Evolutionary conservation across 768 basidiomycete genomes (phyloP).

Genomic region (Psilocybe cubensis): DNA sequence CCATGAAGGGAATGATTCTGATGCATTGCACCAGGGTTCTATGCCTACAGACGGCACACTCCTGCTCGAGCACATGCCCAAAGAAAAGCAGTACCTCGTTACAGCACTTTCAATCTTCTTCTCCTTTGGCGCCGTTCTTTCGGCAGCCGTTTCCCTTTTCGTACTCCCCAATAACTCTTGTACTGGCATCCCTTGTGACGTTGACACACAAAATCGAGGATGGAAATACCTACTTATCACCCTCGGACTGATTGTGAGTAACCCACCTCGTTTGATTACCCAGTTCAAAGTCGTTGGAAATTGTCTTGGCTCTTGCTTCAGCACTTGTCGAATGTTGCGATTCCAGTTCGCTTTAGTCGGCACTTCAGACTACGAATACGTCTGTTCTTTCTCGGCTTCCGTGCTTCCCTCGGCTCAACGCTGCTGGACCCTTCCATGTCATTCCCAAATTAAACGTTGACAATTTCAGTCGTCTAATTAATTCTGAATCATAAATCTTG

Average conservation of each 20-base stretch:
- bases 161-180: constrained; percentile 82
- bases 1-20: background rate
- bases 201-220: constrained; percentile 73
- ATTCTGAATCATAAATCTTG: no score
- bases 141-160: constrained; percentile 78
- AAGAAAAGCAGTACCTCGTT: constrained; percentile 89
- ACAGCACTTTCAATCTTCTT: constrained; percentile 96
- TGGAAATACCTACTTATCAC: constrained; percentile 86
- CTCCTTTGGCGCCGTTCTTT: constrained; percentile 87
- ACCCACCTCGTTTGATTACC: constrained; percentile 8
- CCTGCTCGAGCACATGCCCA: constrained; percentile 90
- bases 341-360: no score
- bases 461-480: no score
- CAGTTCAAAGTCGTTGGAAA: no score
- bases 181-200: constrained; percentile 57
- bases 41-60: constrained; percentile 98
- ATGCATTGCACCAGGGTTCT: constrained; percentile 59
- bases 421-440: no score
- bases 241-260: constrained; percentile 82
- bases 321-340: no score
- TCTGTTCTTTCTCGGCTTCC: no score
- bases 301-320: no score
- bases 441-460: no score
- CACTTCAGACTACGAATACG: no score
- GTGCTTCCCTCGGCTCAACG: no score